Percentiles rank a stretch among this genome's conserved stretches.
Conservation (phyloP, 2,329 filamentous ascomycete species). For the Diaporthe vexans region DNA sequence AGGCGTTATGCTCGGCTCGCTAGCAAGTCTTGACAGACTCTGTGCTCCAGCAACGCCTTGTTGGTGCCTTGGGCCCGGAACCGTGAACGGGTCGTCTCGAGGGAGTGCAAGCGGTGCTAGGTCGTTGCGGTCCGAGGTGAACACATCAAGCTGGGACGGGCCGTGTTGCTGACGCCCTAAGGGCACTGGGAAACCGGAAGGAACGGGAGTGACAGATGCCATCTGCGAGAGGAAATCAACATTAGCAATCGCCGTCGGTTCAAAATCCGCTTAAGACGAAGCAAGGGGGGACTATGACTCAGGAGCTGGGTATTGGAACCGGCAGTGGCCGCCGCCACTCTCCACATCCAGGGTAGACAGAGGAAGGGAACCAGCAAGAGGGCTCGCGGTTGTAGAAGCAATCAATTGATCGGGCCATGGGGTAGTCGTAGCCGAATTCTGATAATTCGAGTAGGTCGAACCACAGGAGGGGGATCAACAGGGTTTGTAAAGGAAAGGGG, state of each 20-base stretch:
- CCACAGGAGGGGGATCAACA: neutral
- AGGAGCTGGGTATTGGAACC: neutral
- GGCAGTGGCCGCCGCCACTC: neutral
- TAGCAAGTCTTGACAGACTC: neutral
- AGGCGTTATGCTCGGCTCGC: neutral
- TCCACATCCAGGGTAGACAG: neutral
- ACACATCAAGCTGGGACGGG: neutral
- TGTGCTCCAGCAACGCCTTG: neutral
- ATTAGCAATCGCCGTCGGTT: neutral
- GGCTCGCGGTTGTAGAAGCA: neutral
- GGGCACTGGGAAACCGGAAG: neutral
- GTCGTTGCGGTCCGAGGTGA: neutral
- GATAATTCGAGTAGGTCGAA: neutral
- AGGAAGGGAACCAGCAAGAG: neutral
- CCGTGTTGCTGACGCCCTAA: neutral
- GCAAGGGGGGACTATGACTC: neutral
- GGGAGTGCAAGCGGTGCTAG: constrained; percentile 5
- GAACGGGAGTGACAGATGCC: neutral
- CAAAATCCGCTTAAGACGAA: neutral
- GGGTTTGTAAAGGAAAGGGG: neutral
- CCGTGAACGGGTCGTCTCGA: constrained; percentile 10
- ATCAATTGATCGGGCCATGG: neutral
- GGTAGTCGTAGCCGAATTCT: neutral
- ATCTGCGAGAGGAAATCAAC: constrained; percentile 2
- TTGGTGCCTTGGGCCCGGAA: neutral